Base-by-base conservation (phyloP, 1,284 basidiomycete species). In the Testicularia cyperi region DNA sequence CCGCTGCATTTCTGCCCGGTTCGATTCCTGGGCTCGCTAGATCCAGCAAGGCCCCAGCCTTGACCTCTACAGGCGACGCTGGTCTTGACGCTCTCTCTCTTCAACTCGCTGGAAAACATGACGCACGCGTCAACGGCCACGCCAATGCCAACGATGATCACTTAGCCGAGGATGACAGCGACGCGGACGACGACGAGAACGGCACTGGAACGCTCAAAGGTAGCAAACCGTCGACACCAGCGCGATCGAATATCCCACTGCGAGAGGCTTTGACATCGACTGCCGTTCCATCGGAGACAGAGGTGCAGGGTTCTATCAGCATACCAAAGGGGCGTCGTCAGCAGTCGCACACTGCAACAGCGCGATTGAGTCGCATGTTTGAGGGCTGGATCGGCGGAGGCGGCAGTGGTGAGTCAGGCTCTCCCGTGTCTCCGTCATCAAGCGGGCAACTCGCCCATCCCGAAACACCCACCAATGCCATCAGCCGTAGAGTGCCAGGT, bases 291-390 rank as follows among this genome's bases (percentile, higher is more conserved):
- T 13, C 9, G 6, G 34, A 41, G 8, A 32, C 19, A 9, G n/a
- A 36, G 22, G n/a, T 21, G 13, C 36, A 36, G n/a, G 22, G 30
- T 1, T 24, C 42, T 6, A 33, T 52, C 44, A 41, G 51, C 31
- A 24, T 56, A 12, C 49, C 51, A 1, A 62, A 52, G 23, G 28
- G 39, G 14, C 49, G 53, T n/a, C 35, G 58, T 15, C 48, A 51
- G 16, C 55, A 57, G 26, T 29, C 44, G 6, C 60, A 56, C 19
- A 52, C 52, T 19, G 51, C 66, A 5, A 66, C 68, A 2, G 53
- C 66, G 10, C 42, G 68, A 31, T 48, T 70, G 23, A 68, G 65
- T 37, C 38, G 54, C 6, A 70, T 70, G 62, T 70, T 70, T 31
- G 68, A 70, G 29, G 66, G 68, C 34, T 70, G 68, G 68, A 49